Percentiles rank a stretch among this genome's conserved stretches.
These are phyloP conservation scores for Angomonas deanei DNA, from an alignment of 208 protist genomes.

Conservation along the genomic window DNA sequence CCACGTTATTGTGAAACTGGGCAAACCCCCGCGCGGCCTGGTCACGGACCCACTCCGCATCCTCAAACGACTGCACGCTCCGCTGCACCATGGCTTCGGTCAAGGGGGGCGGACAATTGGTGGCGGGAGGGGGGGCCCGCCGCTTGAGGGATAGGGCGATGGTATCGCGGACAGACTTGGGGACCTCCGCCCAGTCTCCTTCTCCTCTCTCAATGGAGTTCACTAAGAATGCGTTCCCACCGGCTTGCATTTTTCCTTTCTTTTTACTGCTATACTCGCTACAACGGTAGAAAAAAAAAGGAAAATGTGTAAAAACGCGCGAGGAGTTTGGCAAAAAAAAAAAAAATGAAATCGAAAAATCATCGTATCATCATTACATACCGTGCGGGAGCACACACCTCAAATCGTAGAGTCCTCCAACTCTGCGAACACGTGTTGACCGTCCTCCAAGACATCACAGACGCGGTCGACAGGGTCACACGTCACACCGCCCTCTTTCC, in stretches of 20 bases:
- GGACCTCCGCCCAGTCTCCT: constrained; percentile 71
- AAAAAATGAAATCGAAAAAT: neutral
- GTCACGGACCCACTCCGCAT: constrained; percentile 57
- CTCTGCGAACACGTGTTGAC: constrained; percentile 72
- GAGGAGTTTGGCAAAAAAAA: constrained; percentile 1
- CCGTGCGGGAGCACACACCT: no score
- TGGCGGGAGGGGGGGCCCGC: neutral
- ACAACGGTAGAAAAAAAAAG: constrained; percentile 14
- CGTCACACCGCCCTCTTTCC: constrained; percentile 76
- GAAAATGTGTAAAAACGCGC: neutral
- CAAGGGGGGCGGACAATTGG: constrained; percentile 18
- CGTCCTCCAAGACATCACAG: constrained; percentile 73
- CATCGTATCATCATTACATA: no score
- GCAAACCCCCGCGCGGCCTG: constrained; percentile 69
- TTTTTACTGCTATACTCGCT: neutral
- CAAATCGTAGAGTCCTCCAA: constrained; percentile 3
- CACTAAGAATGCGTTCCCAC: constrained; percentile 10
- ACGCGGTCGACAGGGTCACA: constrained; percentile 65
- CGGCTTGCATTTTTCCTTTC: neutral
- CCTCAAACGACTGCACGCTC: constrained; percentile 73
- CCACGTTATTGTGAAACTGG: constrained; percentile 82
- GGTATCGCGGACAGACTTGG: constrained; percentile 52
- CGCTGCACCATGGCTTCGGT: constrained; percentile 61
- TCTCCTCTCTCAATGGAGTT: constrained; percentile 39
- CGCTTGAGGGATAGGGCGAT: constrained; percentile 34